Conservation (phyloP, 495 filamentous ascomycete genomes). For the Penicillium roqueforti region DNA sequence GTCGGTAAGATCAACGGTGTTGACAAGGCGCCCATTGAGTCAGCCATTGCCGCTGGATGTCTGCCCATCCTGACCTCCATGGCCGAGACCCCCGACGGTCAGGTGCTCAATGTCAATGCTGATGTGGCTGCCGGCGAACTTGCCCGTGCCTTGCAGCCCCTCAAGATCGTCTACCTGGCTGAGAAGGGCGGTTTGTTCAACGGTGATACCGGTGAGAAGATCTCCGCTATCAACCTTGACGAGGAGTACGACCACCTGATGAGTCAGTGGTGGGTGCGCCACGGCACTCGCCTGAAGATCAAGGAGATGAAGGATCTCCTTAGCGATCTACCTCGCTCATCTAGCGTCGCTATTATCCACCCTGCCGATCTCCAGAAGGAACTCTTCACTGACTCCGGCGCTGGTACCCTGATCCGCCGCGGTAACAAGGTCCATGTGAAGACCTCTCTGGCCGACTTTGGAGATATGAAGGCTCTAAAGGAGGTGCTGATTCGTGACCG, state of each 20-base stretch:
- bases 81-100: conserved; percentile 90
- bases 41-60: conserved; percentile 86
- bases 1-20: conserved; percentile 95
- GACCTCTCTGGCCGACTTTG: conserved; percentile 70
- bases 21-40: conserved; percentile 86
- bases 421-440: conserved; percentile 85
- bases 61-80: conserved; percentile 95
- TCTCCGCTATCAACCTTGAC: conserved; percentile 95
- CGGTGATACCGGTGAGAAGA: conserved; percentile 88
- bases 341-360: conserved; percentile 96
- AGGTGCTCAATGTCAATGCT: conserved; percentile 96
- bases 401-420: conserved; percentile 88
- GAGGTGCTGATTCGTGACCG: conserved; percentile 80
- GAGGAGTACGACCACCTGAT: conserved; percentile 96
- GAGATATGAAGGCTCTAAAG: conserved; percentile 71
- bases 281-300: conserved; percentile 95
- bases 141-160: conserved; percentile 80
- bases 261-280: conserved; percentile 93
- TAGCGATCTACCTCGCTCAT: conserved; percentile 78
- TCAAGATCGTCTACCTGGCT: conserved; percentile 97
- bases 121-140: conserved; percentile 95
- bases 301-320: conserved; percentile 96
- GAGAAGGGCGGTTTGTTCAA: conserved; percentile 98
- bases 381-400: conserved; percentile 92
- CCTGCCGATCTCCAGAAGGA: conserved; percentile 93